Evolutionary conservation across 2,329 filamentous ascomycete genomes (phyloP).

Genomic region (Cercospora sojina): DNA sequence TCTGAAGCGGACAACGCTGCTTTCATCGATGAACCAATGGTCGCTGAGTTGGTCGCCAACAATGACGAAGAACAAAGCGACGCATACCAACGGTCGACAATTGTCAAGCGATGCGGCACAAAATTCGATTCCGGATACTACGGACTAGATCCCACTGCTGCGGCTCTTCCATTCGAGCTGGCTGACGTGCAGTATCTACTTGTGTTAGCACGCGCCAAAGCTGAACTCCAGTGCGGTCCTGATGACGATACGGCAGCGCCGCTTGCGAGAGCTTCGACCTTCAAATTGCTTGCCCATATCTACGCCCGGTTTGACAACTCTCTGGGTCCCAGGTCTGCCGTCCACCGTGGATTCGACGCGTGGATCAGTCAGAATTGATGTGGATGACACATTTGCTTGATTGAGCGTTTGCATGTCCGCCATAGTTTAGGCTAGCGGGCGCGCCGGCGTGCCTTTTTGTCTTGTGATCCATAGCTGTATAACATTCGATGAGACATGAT

Average conservation of each 20-base stretch:
- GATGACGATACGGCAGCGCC: neutral
- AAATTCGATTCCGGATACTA: slow-evolving; percentile 1
- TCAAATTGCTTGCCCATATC: neutral
- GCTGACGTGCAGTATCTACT: neutral
- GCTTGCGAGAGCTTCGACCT: neutral
- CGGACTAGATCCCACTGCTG: slow-evolving; percentile 4
- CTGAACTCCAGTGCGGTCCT: neutral
- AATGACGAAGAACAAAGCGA: slow-evolving; percentile 6
- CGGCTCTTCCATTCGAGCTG: neutral
- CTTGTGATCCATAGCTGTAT: neutral
- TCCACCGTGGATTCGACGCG: neutral
- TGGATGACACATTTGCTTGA: neutral
- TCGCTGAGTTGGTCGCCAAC: neutral
- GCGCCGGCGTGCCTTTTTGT: neutral
- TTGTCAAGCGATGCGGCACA: neutral
- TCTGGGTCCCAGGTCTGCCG: neutral
- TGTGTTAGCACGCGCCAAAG: neutral
- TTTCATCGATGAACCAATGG: neutral
- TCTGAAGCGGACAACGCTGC: neutral
- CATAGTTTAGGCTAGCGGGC: neutral
- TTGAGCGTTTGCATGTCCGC: neutral
- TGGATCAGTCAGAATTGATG: neutral
- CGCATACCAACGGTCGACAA: neutral
- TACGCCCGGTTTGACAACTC: slow-evolving; percentile 2
- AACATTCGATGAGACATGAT: neutral